Evolutionary conservation across 2,329 filamentous ascomycete genomes (phyloP), one percentile per base, ranked within the genome.

Genomic region (Alternaria panax): DNA sequence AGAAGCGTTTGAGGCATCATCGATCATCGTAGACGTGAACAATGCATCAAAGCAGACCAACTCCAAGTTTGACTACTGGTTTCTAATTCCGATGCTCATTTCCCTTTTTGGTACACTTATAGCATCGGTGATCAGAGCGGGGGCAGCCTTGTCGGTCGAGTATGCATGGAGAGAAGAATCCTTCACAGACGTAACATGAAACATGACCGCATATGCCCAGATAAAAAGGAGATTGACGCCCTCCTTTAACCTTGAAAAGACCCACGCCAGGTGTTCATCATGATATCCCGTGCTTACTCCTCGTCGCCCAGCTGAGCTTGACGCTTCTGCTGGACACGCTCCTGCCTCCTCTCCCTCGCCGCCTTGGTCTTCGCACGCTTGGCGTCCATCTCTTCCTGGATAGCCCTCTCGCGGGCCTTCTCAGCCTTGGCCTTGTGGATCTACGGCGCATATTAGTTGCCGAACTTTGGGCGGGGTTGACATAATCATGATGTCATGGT

Each of bases 291-390:
- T 64, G 63, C 66, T 72, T 77, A 77, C 72, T 80, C 76, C 73
- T 82, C 87, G 79, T 93, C 92, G 80, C 86, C 92, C 78, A 90
- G 80, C 82, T 96, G 82, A 80, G 92, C 93, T 80, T 88, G 90
- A 83, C 93, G 89, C 94, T 99, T 99, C 83, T 91, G 90, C 81
- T 86, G 83, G 82, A 90, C 88, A 84, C 96, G 92, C 88, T 97
- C 92, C 84, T 90, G 85, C 90, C 95, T 95, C 87, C 95, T 91
- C 91, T 98, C 95, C 86, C 95, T 93, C 78, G 95, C 95, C 81
- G 95, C 95, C 93, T 97, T 98, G 90, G 93, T 98, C 93, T 97
- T 97, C 83, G 93, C 92, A 86, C 95, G 93, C 90, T 97, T 98
- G 87, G 92, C 92, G 82, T 98, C 95, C 95, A 99, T 99, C 88